phyloP scores from a whole-genome alignment of 148 eudicot genomes.

The Linanthus parryae region DNA sequence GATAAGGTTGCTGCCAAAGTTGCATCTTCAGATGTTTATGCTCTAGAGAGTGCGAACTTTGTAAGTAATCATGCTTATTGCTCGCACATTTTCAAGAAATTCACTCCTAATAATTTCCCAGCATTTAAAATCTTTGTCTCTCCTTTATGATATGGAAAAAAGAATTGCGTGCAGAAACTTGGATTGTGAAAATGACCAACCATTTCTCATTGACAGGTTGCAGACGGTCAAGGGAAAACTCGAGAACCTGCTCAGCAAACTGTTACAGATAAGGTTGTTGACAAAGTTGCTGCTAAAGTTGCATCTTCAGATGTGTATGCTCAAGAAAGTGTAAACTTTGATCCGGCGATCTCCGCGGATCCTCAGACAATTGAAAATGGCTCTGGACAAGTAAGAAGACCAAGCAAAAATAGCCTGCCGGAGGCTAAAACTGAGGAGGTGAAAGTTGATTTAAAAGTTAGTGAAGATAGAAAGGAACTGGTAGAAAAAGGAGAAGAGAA shows the following conservation, averaged over 20 bases:
- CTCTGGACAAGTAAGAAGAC: conserved; percentile 11
- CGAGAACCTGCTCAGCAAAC: conserved; percentile 16
- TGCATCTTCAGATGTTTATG: no score
- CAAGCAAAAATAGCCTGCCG: conserved; percentile 8
- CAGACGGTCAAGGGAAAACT: conserved; percentile 7
- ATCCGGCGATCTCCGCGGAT: conserved; percentile 13
- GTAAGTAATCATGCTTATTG: no score
- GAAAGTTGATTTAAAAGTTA: neutral
- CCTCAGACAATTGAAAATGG: conserved; percentile 11
- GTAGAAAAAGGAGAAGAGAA: conserved; percentile 24
- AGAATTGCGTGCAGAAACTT: neutral
- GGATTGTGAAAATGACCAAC: conserved; percentile 5
- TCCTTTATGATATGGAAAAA: neutral
- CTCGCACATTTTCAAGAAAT: no score
- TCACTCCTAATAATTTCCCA: neutral
- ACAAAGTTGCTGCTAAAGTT: conserved; percentile 3
- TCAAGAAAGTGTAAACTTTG: conserved; percentile 27
- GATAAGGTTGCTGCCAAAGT: no score
- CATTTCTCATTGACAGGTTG: conserved; percentile 12
- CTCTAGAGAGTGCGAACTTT: no score
- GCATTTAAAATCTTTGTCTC: conserved; percentile 8
- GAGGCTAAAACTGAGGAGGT: conserved; percentile 6
- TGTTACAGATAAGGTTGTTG: conserved; percentile 8
- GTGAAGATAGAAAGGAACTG: conserved; percentile 17
- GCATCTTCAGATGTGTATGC: conserved; percentile 6